Percentiles rank a stretch among this genome's conserved stretches.
These are phyloP conservation scores for Marasmius oreades DNA, from an alignment of 1,284 basidiomycete genomes.

Conservation along the genomic window DNA sequence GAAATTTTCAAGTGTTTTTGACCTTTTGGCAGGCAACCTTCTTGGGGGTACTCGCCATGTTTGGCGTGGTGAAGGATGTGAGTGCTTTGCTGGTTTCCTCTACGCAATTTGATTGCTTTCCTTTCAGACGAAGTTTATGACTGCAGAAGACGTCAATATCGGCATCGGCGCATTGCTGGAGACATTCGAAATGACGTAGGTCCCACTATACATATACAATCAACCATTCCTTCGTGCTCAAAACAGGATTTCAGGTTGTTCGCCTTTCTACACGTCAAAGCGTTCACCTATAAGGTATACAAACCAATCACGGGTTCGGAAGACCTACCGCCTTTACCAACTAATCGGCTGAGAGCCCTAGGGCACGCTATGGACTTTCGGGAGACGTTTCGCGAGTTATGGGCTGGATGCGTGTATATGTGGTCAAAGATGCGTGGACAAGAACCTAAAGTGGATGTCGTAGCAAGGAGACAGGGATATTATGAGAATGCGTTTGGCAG, in stretches of 20 bases:
- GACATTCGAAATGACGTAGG: constrained; percentile 76
- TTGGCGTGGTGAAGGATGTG: constrained; percentile 67
- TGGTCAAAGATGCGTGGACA: constrained; percentile 43
- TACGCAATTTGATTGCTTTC: constrained; percentile 1
- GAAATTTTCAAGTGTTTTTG: constrained; percentile 54
- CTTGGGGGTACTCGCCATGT: constrained; percentile 56
- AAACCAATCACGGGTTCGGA: constrained; percentile 35
- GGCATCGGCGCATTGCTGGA: constrained; percentile 69
- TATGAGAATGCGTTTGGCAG: constrained; percentile 51
- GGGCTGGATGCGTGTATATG: constrained; percentile 53
- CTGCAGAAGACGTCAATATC: constrained; percentile 71
- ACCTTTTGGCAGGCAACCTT: constrained; percentile 78
- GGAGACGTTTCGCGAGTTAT: constrained; percentile 61
- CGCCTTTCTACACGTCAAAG: constrained; percentile 69
- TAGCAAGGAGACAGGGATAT: constrained; percentile 43
- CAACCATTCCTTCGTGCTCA: constrained; percentile 1
- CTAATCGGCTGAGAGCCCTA: constrained; percentile 52
- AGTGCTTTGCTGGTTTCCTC: constrained; percentile 18
- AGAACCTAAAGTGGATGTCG: constrained; percentile 44
- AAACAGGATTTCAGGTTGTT: constrained; percentile 42
- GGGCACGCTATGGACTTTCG: constrained; percentile 64
- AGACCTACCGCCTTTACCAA: constrained; percentile 32
- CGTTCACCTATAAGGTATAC: constrained; percentile 74
- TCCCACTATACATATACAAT: constrained; percentile 11
- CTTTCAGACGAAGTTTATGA: constrained; percentile 59